Base-by-base conservation (phyloP, 352 stramenopile genomes). In the Globisporangium rhizosaccharum region DNA sequence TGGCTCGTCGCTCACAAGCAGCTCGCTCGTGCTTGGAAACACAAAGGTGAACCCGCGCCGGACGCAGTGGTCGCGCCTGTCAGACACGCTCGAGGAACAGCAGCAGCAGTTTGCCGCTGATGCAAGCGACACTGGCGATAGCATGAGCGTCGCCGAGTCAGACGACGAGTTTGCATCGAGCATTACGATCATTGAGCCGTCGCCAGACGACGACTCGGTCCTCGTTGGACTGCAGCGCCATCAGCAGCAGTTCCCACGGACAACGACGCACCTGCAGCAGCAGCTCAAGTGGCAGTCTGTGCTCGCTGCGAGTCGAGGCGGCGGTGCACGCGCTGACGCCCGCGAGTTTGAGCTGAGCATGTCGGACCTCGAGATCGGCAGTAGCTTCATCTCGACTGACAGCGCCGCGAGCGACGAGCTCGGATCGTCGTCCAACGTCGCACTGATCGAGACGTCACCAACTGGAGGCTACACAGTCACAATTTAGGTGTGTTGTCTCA, bases 381-480 rank as follows among this genome's bases (percentile, higher is more conserved):
- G 50, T 61, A 47, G 33, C 51, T 36, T 47, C 17, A 42, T 28
- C 36, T 56, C 36, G 33, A 42, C n/a, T 3, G 51, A 56, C 51
- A 42, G 41, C 51, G 30, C 45, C 20, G 44, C 17, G 55, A 65
- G 51, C 30, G 36, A 56, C 23, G n/a, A 30, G 14, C 25, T 50
- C 41, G 49, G 56, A 26, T 23, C 45, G 18, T 25, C 26, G 48
- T 44, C 53, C 0, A 58, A 58, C 39, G 49, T 56, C 45, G 66
- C 72, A 28, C 75, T 81, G 62, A 65, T 79, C 48, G 72, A 71
- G 67, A 70, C 74, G 20, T 83, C 74, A n/a, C 67, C 74, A 18
- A 79, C 76, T 63, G 74, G 74, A 30, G 80, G 67, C 56, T 81
- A 77, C 57, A 75, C 81, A 30, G 67, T 81, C 51, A 82, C 79